Conservation (phyloP, 2,329 filamentous ascomycete genomes). For the Alternaria gansuensis region DNA sequence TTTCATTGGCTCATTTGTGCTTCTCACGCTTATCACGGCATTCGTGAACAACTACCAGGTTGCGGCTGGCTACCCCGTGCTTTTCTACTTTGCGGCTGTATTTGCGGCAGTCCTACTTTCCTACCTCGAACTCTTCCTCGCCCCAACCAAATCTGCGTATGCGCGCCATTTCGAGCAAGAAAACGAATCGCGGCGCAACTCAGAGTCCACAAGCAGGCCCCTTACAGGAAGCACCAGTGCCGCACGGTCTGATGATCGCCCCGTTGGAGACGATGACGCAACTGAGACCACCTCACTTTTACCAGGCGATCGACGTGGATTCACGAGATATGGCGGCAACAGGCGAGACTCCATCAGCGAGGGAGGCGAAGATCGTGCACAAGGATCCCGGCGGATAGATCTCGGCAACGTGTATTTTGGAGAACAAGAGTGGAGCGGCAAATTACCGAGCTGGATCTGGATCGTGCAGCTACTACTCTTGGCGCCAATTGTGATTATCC, state of each 20-base stretch:
- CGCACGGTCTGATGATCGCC: slow-evolving; percentile 46
- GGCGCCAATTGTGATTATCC: slow-evolving; percentile 77
- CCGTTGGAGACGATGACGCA: slow-evolving; percentile 52
- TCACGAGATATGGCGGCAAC: slow-evolving; percentile 61
- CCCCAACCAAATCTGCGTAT: slow-evolving; percentile 74
- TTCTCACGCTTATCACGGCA: slow-evolving; percentile 76
- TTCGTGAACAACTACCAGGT: slow-evolving; percentile 78
- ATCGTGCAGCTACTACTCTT: slow-evolving; percentile 83
- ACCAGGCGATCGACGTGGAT: slow-evolving; percentile 62
- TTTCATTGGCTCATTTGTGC: slow-evolving; percentile 75
- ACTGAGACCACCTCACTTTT: slow-evolving; percentile 68
- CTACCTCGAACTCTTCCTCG: slow-evolving; percentile 79
- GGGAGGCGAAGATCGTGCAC: slow-evolving; percentile 45
- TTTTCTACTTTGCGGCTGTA: slow-evolving; percentile 79
- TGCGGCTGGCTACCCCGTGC: slow-evolving; percentile 79
- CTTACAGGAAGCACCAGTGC: slow-evolving; percentile 46
- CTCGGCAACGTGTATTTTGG: slow-evolving; percentile 62
- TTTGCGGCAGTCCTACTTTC: slow-evolving; percentile 79
- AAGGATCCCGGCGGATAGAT: slow-evolving; percentile 47
- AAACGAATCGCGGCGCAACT: slow-evolving; percentile 27
- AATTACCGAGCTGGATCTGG: slow-evolving; percentile 86
- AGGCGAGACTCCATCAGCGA: slow-evolving; percentile 53
- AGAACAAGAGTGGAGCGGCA: slow-evolving; percentile 87
- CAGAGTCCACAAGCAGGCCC: slow-evolving; percentile 48
- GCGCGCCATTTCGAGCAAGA: slow-evolving; percentile 62